Conservation (phyloP, 306 rosid genomes). For the Vachellia pachyceras region DNA sequence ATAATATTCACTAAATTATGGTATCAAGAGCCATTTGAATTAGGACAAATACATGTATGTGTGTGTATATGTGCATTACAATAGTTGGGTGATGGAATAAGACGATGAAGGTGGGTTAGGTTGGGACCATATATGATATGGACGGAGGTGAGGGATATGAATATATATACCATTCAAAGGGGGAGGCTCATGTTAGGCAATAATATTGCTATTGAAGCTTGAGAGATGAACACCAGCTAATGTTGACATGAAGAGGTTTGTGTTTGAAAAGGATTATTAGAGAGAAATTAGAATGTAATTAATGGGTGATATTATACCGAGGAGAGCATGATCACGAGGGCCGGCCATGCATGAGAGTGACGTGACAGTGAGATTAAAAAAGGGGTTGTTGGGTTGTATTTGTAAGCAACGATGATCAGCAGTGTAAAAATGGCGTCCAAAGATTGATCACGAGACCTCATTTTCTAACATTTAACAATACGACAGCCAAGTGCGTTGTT, state of each 20-base stretch:
- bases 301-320: background rate
- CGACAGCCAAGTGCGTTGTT: background rate
- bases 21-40: too few species aligned
- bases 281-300: background rate
- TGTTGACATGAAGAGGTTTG: background rate
- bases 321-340: background rate
- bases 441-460: constrained; percentile 24
- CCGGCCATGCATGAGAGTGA: constrained; percentile 20
- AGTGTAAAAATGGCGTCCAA: background rate
- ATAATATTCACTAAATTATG: too few species aligned
- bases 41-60: too few species aligned
- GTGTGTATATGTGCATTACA: too few species aligned
- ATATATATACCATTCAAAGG: background rate
- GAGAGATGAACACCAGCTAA: constrained; percentile 12
- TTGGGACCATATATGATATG: background rate
- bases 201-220: background rate
- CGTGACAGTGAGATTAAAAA: constrained; percentile 17
- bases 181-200: background rate
- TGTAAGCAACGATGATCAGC: background rate
- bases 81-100: background rate
- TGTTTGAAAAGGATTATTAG: background rate
- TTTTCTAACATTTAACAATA: background rate
- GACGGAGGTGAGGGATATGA: background rate
- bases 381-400: constrained; percentile 36
- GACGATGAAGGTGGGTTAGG: background rate